Evolutionary conservation across 2,329 filamentous ascomycete genomes (phyloP), one percentile per base, ranked within the genome.

Genomic region (Cercospora sp.): DNA sequence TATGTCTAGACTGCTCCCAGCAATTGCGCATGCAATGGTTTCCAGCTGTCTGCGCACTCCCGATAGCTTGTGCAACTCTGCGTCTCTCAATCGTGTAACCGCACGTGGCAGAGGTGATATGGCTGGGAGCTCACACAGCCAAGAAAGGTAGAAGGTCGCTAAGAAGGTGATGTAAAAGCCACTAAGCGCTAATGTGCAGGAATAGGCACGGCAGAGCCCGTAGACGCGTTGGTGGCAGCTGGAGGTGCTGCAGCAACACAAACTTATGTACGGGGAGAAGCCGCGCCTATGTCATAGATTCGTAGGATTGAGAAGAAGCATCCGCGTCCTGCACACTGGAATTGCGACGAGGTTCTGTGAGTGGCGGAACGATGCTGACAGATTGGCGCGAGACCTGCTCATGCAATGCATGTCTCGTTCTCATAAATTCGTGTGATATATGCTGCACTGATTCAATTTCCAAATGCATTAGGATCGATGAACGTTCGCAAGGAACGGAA

Each of bases 111-210:
- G 26, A 59, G 18, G 55, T 59, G 28, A 20, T 36, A 31, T 60
- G 30, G 57, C 57, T 40, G 57, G 57, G 18, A 60, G 57, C 57
- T 60, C 57, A 60, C 57, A 60, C 30, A 36, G 57, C 57, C 57
- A 60, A 60, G 57, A 36, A 60, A 60, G 57, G 30, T 13, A 31
- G 57, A 58, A 60, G 57, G 55, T 59, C 55, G 55, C 55, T 26
- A 59, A 59, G 57, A n/a, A 18, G n/a, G 31, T 40, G 57, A 31
- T 33, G 55, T 30, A 31, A 36, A 60, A 60, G 57, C 57, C 30
- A 59, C 57, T 60, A 60, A 20, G 26, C 57, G 57, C 57, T 36
- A 36, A 20, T 3, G 30, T 18, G 57, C 57, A 60, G 30, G 30
- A 18, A 33, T 40, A 60, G 26, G n/a, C 28, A 36, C 57, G 57